A percentile compares a stretch with the other conserved stretches of the same genome.
phyloP scores from a whole-genome alignment of 1,284 basidiomycete species.

The Marasmius fiardii region DNA sequence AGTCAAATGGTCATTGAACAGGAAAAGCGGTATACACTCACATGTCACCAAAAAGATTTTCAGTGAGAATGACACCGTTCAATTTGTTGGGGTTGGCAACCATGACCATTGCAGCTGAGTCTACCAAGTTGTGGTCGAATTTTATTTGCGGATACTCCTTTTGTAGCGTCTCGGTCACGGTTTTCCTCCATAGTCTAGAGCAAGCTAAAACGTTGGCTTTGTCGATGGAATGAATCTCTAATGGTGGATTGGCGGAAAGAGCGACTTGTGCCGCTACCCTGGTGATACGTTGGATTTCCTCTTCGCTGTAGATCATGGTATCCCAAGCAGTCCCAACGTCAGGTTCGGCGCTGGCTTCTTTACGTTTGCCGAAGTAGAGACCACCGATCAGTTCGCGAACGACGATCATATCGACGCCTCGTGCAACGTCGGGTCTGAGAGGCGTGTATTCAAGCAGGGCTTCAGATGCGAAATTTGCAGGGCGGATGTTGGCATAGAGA shows the following conservation, averaged over 20 bases:
- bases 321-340: conserved; percentile 78
- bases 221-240: conserved; percentile 92
- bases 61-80: conserved; percentile 93
- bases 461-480: conserved; percentile 92
- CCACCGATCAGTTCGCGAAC: conserved; percentile 94
- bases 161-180: conserved; percentile 80
- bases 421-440: conserved; percentile 84
- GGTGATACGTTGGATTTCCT: conserved; percentile 93
- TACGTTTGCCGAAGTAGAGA: conserved; percentile 91
- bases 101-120: conserved; percentile 96
- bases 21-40: conserved; percentile 36
- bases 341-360: conserved; percentile 75
- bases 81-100: conserved; percentile 90
- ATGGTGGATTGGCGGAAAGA: conserved; percentile 78
- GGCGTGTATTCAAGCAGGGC: conserved; percentile 90
- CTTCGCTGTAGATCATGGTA: conserved; percentile 89
- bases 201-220: conserved; percentile 99
- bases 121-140: conserved; percentile 90
- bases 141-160: conserved; percentile 86
- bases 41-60: conserved; percentile 98
- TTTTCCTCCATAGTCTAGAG: conserved; percentile 92
- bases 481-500: conserved; percentile 97
- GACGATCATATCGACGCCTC: conserved; percentile 90
- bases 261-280: conserved; percentile 95
- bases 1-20: background rate